Conservation (phyloP, 371 early-diverging fungal species). For the Mucor racemosus region DNA sequence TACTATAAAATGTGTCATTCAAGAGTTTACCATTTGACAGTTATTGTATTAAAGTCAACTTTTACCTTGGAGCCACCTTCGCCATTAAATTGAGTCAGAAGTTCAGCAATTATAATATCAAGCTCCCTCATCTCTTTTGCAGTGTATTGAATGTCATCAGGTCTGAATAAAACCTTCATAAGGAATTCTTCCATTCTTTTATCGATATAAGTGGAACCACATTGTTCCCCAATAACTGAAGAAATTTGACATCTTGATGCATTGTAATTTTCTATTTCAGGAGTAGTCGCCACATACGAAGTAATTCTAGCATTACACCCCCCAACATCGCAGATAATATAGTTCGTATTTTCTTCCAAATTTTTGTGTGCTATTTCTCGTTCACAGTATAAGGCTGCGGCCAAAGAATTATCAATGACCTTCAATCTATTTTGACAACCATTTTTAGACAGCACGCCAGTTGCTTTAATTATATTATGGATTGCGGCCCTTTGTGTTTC, state of each 20-base stretch:
- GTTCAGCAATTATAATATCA: not conserved
- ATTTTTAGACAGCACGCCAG: constrained; percentile 38
- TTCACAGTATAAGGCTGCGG: constrained; percentile 51
- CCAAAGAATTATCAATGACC: constrained; percentile 48
- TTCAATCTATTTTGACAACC: constrained; percentile 44
- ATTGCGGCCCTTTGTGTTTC: too few relatives aligned
- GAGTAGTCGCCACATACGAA: constrained; percentile 1
- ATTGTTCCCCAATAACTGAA: constrained; percentile 14
- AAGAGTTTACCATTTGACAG: too few relatives aligned
- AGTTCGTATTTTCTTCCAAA: not conserved
- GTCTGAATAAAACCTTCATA: not conserved
- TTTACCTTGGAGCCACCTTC: not conserved
- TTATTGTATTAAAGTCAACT: too few relatives aligned
- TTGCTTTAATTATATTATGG: too few relatives aligned
- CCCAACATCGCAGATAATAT: constrained; percentile 21
- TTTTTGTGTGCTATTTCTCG: not conserved
- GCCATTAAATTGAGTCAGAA: not conserved
- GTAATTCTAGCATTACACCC: constrained; percentile 52
- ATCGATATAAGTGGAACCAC: constrained; percentile 28
- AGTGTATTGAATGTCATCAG: not conserved
- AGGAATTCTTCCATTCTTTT: constrained; percentile 11
- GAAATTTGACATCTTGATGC: constrained; percentile 20
- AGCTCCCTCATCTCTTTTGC: not conserved
- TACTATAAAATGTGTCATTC: not conserved
- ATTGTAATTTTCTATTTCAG: not conserved